Conservation (phyloP, 768 basidiomycete species). For the Naematelia aurantialba region DNA sequence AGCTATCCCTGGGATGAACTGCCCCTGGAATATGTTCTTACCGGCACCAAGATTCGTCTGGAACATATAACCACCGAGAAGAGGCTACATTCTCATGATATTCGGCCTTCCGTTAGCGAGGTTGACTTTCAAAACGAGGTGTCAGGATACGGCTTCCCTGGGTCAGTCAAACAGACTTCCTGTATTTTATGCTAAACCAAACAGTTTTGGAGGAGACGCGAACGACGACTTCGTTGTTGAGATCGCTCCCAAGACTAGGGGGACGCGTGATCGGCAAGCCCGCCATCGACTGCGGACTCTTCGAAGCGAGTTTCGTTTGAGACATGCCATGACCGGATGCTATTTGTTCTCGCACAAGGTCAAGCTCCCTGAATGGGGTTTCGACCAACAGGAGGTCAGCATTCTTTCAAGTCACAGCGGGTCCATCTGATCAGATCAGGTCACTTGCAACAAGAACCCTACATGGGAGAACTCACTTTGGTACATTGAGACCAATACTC, state of each 20-base stretch:
- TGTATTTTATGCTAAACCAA: background rate
- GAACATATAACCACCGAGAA: conserved; percentile 76
- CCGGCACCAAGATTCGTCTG: conserved; percentile 71
- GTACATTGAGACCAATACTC: conserved; percentile 83
- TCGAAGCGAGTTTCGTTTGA: conserved; percentile 73
- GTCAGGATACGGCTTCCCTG: conserved; percentile 83
- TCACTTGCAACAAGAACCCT: conserved; percentile 98
- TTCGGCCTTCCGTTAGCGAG: conserved; percentile 89
- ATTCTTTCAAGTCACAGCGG: background rate
- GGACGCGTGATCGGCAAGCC: conserved; percentile 58
- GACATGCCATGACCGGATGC: conserved; percentile 83
- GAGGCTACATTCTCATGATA: conserved; percentile 88
- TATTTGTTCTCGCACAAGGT: conserved; percentile 98
- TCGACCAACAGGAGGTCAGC: conserved; percentile 85
- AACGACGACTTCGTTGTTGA: conserved; percentile 89
- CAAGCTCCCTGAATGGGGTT: conserved; percentile 96
- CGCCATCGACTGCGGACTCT: conserved; percentile 70
- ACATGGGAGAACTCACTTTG: conserved; percentile 82
- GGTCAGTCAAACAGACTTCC: conserved; percentile 43
- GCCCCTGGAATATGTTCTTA: conserved; percentile 63
- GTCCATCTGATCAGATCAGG: conserved; percentile 21
- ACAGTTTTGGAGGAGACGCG: conserved; percentile 69
- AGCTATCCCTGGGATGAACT: conserved; percentile 56
- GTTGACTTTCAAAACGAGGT: conserved; percentile 99
- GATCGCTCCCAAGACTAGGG: conserved; percentile 63